Percentiles rank a stretch among this genome's conserved stretches.
phyloP scores from a whole-genome alignment of 148 eudicot species.

The Bassia scoparia region DNA sequence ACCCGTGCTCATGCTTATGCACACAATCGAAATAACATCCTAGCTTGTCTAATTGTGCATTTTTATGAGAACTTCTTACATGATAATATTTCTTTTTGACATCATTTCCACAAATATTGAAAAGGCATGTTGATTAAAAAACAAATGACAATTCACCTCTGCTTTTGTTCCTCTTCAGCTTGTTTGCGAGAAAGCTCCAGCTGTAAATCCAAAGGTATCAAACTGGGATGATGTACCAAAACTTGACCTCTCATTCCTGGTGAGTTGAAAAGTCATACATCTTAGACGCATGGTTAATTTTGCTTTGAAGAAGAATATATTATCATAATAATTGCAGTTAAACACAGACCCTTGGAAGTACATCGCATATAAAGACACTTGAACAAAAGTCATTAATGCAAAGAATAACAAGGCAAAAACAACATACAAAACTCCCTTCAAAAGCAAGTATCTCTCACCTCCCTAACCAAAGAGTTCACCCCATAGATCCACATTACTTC shows the following conservation, averaged over 20 bases:
- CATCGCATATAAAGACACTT: neutral
- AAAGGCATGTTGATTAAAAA: neutral
- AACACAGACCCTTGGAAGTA: neutral
- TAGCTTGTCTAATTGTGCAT: too few species aligned
- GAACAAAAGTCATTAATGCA: neutral
- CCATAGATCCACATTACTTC: neutral
- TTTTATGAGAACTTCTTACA: neutral
- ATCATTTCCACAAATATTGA: too few species aligned
- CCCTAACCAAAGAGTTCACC: neutral
- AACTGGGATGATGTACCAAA: constrained; percentile 77
- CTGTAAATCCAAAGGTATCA: constrained; percentile 91
- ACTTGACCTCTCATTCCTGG: constrained; percentile 83
- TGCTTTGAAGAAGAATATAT: neutral
- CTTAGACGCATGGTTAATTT: neutral
- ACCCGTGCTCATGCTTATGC: neutral
- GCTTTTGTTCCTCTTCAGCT: constrained; percentile 75
- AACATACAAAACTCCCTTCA: neutral
- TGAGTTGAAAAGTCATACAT: neutral
- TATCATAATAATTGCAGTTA: neutral
- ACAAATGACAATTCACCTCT: constrained; percentile 45
- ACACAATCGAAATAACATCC: too few species aligned
- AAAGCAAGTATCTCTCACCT: neutral
- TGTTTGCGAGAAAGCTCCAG: constrained; percentile 79
- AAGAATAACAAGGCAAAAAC: neutral
- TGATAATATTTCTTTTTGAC: too few species aligned